Evolutionary conservation across 192 early-diverging fungal genomes (phyloP), one percentile per base, ranked within the genome.

Genomic region (Podila epigama): DNA sequence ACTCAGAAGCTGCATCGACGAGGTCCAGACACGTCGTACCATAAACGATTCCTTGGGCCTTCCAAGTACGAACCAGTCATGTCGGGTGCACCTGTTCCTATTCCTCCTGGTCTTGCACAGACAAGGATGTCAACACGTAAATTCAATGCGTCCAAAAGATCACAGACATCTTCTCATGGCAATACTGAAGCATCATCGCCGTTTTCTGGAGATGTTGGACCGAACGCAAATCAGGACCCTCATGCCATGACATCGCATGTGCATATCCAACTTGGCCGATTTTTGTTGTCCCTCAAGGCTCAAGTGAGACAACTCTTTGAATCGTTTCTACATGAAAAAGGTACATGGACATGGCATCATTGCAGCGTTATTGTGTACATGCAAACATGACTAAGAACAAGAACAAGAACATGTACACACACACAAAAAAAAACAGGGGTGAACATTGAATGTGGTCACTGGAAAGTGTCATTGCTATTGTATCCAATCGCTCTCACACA

Each of bases 221-320:
- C 51, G 20, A 50, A 15, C 16, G 18, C 57, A 6, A 22, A 18
- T 33, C 69, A 56, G 42, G 70, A 72, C 29, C 52, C 31, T 15
- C n/a, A n/a, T n/a, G 20, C 44, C 11, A 41, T n/a, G 5, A 29
- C 41, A 48, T 48, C 44, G 1, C 25, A 48, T n/a, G 11, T 75
- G 16, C 31, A 57, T 18, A 66, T n/a, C 12, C 70, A 66, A 33
- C 35, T 75, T 13, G 70, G 63, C 13, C 70, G 64, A 22, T 32
- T 75, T 29, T n/a, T 75, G 51, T 42, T 60, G 13, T 40, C 70
- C 15, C 60, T 59, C 37, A 66, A 60, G n/a, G 44, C 33, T 27
- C 70, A 75, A 50, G 64, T 75, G 18, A 32, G 51, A 37, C 35
- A 32, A 2, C 12, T 75, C 16, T 39, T 75, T n/a, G 70, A 75